Percentiles rank a stretch among this genome's conserved stretches.
Evolutionary conservation across 2,329 filamentous ascomycete species (phyloP).

Genomic region (Hypomyces rosellus): DNA sequence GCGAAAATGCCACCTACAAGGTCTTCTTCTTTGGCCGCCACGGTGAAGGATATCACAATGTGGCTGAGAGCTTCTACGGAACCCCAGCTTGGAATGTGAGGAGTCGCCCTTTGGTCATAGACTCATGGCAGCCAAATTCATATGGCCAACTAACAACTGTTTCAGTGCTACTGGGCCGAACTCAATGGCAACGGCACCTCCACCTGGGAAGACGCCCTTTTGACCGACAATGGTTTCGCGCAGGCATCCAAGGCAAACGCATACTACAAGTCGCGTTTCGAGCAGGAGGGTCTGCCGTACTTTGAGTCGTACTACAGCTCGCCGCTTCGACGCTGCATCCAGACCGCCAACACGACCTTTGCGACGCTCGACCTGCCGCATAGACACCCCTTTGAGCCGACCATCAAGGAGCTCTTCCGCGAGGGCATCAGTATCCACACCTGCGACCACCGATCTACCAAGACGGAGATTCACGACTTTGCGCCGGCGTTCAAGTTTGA

Average conservation of each 20-base stretch:
- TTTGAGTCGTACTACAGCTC: conserved; percentile 61
- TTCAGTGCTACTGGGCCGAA: conserved; percentile 58
- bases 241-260: conserved; percentile 53
- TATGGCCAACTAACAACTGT: conserved; percentile 6
- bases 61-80: conserved; percentile 59
- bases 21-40: conserved; percentile 64
- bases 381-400: conserved; percentile 46
- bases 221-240: conserved; percentile 50
- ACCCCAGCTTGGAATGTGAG: conserved; percentile 62
- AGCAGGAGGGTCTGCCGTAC: conserved; percentile 47
- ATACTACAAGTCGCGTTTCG: conserved; percentile 53
- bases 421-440: conserved; percentile 64
- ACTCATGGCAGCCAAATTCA: background rate
- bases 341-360: conserved; percentile 59
- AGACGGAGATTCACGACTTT: conserved; percentile 43
- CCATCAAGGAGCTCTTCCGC: conserved; percentile 58
- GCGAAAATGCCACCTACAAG: conserved; percentile 52
- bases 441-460: conserved; percentile 56
- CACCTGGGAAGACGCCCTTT: conserved; percentile 56
- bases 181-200: conserved; percentile 57
- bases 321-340: conserved; percentile 56
- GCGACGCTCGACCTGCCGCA: conserved; percentile 44
- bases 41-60: conserved; percentile 60
- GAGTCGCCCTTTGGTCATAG: conserved; percentile 22
- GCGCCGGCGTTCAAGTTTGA: conserved; percentile 54